Percentiles rank a stretch among this genome's conserved stretches.
phyloP scores from a whole-genome alignment of 2,329 filamentous ascomycete species.

The Botrytis paeoniae region DNA sequence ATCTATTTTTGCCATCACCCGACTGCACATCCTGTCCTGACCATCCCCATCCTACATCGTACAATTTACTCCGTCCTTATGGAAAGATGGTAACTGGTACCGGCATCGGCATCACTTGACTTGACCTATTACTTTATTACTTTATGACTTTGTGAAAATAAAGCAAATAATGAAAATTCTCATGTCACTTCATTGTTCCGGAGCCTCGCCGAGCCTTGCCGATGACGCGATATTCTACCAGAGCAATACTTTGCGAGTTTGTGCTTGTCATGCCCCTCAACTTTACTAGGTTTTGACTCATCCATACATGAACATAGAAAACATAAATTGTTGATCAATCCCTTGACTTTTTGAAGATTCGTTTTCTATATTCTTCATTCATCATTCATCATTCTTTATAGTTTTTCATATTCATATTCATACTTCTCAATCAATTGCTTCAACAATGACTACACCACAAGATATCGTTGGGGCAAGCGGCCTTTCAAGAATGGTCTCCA shows the following conservation, averaged over 20 bases:
- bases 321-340: conserved; percentile 8
- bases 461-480: conserved; percentile 46
- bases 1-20: background rate
- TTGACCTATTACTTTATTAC: background rate
- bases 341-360: background rate
- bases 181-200: background rate
- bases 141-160: background rate
- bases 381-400: background rate
- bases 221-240: conserved; percentile 9
- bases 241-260: conserved; percentile 16
- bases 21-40: background rate
- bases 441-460: conserved; percentile 36
- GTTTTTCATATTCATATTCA: background rate
- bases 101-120: background rate
- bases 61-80: background rate
- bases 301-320: background rate
- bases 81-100: background rate
- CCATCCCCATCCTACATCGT: background rate
- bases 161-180: background rate
- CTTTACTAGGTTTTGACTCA: conserved; percentile 15
- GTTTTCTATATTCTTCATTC: background rate
- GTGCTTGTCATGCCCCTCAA: background rate
- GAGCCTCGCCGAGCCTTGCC: conserved; percentile 11
- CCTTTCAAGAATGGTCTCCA: conserved; percentile 47
- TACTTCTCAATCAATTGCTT: background rate